Evolutionary conservation across 106 monocot genomes (phyloP).

Genomic region (Vanilla planifolia): DNA sequence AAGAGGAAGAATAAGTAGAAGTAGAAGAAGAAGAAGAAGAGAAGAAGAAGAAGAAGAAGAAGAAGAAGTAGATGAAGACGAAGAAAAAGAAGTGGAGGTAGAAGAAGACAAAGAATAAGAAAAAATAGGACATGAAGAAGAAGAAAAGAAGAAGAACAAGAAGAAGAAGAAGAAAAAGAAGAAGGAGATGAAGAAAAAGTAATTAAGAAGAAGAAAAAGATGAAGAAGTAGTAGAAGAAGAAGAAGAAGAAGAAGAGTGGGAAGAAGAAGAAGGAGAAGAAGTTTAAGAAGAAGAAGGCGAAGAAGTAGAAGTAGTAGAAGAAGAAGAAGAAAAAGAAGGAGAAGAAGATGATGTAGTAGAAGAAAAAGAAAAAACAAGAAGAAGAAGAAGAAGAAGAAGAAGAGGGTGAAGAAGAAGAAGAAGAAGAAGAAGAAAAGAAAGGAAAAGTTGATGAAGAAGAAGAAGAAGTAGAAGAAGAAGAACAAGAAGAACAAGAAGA

Average conservation of each 20-base stretch:
- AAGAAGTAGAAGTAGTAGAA: not conserved
- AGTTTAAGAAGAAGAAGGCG: too few species aligned
- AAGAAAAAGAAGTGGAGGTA: too few species aligned
- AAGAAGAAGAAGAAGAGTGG: not conserved
- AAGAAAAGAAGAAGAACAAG: not conserved
- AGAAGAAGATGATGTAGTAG: not conserved
- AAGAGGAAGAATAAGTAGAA: too few species aligned
- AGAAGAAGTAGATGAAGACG: too few species aligned
- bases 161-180: not conserved
- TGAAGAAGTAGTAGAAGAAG: not conserved
- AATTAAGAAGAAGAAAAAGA: too few species aligned
- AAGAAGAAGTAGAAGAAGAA: not conserved
- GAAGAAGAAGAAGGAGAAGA: too few species aligned
- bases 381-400: too few species aligned
- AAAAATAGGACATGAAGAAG: too few species aligned
- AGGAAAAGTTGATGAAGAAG: not conserved
- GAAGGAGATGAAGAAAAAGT: not conserved
- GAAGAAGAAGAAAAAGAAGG: not conserved
- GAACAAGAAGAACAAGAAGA: not conserved
- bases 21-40: not conserved
- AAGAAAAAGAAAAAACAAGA: too few species aligned
- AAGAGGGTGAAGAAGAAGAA: too few species aligned
- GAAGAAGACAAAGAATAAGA: too few species aligned
- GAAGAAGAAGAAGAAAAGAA: too few species aligned
- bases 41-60: not conserved